Evolutionary conservation across 2,329 filamentous ascomycete species (phyloP), one percentile per base, ranked within the genome.

Genomic region (Aschersonia sp.): DNA sequence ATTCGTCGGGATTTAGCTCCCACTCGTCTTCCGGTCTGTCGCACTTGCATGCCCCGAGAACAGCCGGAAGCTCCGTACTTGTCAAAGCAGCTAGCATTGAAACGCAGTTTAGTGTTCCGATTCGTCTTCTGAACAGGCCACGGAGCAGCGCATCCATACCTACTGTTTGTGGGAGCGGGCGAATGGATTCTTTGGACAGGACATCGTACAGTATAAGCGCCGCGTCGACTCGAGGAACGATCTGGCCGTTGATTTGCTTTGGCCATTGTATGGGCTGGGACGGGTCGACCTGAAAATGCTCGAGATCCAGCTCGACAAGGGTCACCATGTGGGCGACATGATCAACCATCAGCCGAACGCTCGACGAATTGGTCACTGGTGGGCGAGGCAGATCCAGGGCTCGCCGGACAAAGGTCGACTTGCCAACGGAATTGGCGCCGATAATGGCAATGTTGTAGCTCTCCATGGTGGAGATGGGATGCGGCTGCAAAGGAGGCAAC

Each of bases 31-130:
- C 77, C 44, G 83, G 80, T 45, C 80, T 77, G 62, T 95, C 90
- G 69, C 87, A 94, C 71, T 95, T 95, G 63, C 83, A 90, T 48
- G 87, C 87, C 46, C 94, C 85, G 41, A 95, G 75, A 52, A 90
- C 74, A 47, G 83, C 84, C 7, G 89, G 87, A 40, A 94, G 66
- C 30, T 75, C 74, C 14, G 83, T 80, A 56, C 82, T 83, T 49
- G 79, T 76, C 46, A 94, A 72, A 41, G 83, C 81, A 66, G 79
- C 88, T 94, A 62, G 57, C 45, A 31, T 46, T 39, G 50, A 44
- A 45, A 32, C 45, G 41, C 4, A 30, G 10, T 40, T 35, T 14
- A 7, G 10, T 10, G 7, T 7, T 30, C 32, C 12, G 22, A 29
- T 31, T 8, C 10, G 10, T 1, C 12, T 30, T 9, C 32, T 40